Base-by-base conservation (phyloP, 2,329 filamentous ascomycete species). In the Hymenoscyphus occultus region DNA sequence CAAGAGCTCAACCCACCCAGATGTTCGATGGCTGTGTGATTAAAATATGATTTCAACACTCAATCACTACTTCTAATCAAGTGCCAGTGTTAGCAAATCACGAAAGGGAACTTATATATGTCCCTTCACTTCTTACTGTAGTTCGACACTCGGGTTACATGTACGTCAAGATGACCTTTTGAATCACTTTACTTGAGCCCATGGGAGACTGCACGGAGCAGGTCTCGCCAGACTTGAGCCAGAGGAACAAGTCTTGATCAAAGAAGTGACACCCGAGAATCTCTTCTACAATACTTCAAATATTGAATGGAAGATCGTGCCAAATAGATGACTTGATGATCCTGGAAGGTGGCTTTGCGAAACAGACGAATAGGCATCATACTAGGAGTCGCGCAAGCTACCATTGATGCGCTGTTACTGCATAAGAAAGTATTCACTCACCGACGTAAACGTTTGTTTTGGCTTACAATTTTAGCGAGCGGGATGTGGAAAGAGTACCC, bases 391-490 rank as follows among this genome's bases (percentile, higher is more conserved):
- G 14, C 9, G 51, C 7, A 6, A 13, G 3, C 64, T 61, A 12
- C 19, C 62, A 10, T 63, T 68, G 1, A 28, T 71, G 13, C 69
- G 62, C 39, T 69, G 66, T 57, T 64, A 66, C 40, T 66, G 68
- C 14, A 68, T 67, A 39, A 66, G 68, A 67, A 60, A 42, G 66
- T 64, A 2, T 48, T 40, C 16, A 28, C 28, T 28, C 28, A 1
- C 39, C 28, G 9, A 22, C 42, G 12, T 13, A 35, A 35, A 39
- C n/a, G 31, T 39, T 16, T 10, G 13, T 6, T 13, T 56, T 10
- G 39, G 31, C 45, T 39, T 42, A 22, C 63, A 67, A 10, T 69
- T 48, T 2, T 39, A 14, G 6, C 9, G 28, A 71, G 68, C 69
- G 28, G 69, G 68, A 1, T 68, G 64, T 64, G 69, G 63, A 10